phyloP scores from a whole-genome alignment of 768 basidiomycete species.

The Rhodotorula sphaerocarpa region DNA sequence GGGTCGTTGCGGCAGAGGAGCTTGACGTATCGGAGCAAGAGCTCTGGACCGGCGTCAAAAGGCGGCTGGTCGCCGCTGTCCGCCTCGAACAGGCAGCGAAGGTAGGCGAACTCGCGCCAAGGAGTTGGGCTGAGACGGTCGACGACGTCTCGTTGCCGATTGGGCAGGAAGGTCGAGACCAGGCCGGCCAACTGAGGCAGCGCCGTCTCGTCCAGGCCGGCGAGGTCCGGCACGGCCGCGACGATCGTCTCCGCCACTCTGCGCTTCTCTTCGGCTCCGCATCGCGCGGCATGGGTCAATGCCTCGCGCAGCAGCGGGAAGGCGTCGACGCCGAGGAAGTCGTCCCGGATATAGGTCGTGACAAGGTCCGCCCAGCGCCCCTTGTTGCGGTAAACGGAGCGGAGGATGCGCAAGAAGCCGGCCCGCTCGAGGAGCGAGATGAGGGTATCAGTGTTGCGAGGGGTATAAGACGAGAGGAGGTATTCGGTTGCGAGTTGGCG shows the following conservation, averaged over 20 bases:
- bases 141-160: conserved; percentile 60
- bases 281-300: conserved; percentile 23
- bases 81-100: conserved; percentile 59
- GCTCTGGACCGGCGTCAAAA: conserved; percentile 44
- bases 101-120: conserved; percentile 62
- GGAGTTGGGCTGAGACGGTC: conserved; percentile 49
- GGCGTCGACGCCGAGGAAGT: conserved; percentile 47
- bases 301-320: conserved; percentile 32
- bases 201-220: conserved; percentile 49
- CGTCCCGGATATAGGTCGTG: conserved; percentile 65
- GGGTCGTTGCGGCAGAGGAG: conserved; percentile 69
- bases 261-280: conserved; percentile 26
- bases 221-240: conserved; percentile 57
- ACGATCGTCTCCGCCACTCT: conserved; percentile 55
- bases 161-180: conserved; percentile 61
- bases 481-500: conserved; percentile 91
- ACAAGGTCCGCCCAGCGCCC: conserved; percentile 66
- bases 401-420: conserved; percentile 83
- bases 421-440: conserved; percentile 65
- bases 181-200: conserved; percentile 63
- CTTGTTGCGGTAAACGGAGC: conserved; percentile 68
- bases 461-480: conserved; percentile 81
- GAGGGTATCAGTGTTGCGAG: conserved; percentile 52
- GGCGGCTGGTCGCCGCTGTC: conserved; percentile 39
- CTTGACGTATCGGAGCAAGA: conserved; percentile 57